Conservation (phyloP, 106 monocot genomes). For the Apostasia ramifera region DNA sequence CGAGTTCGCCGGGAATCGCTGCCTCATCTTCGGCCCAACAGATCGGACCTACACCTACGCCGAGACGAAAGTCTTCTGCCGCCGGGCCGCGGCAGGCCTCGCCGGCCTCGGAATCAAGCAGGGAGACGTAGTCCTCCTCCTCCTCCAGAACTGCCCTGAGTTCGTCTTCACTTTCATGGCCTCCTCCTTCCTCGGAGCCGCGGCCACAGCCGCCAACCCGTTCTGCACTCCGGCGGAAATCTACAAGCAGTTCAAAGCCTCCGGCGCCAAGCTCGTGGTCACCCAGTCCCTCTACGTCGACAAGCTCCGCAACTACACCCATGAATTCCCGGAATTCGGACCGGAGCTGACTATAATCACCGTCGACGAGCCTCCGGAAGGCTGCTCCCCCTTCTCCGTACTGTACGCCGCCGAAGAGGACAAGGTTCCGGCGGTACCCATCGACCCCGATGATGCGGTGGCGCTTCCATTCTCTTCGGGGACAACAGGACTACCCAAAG, state of each 20-base stretch:
- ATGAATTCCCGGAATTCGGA: conserved; percentile 4
- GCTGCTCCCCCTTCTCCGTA: conserved; percentile 43
- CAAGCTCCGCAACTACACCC: conserved; percentile 33
- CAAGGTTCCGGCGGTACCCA: conserved; percentile 15
- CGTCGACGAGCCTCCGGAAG: conserved; percentile 38
- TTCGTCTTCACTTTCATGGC: conserved; percentile 65
- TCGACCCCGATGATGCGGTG: conserved; percentile 49
- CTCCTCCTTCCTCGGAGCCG: conserved; percentile 69
- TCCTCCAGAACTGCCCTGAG: conserved; percentile 78
- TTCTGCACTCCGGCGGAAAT: conserved; percentile 77
- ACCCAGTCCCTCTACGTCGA: conserved; percentile 59
- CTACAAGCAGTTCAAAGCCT: conserved; percentile 50
- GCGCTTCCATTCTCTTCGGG: conserved; percentile 92
- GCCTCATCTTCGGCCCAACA: conserved; percentile 59
- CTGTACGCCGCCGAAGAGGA: conserved; percentile 15
- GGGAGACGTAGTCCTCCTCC: conserved; percentile 66
- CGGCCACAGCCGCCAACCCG: conserved; percentile 74
- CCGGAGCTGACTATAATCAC: conserved; percentile 24
- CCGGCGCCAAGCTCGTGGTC: conserved; percentile 44
- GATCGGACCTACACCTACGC: conserved; percentile 49
- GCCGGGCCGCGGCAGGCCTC: conserved; percentile 50
- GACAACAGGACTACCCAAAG: conserved; percentile 86
- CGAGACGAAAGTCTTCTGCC: conserved; percentile 55
- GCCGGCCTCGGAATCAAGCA: conserved; percentile 35
- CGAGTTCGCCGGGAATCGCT: conserved; percentile 39